These are phyloP conservation scores for Purpureocillium lavendulum DNA, from an alignment of 2,329 filamentous ascomycete genomes.

Conservation along the genomic window DNA sequence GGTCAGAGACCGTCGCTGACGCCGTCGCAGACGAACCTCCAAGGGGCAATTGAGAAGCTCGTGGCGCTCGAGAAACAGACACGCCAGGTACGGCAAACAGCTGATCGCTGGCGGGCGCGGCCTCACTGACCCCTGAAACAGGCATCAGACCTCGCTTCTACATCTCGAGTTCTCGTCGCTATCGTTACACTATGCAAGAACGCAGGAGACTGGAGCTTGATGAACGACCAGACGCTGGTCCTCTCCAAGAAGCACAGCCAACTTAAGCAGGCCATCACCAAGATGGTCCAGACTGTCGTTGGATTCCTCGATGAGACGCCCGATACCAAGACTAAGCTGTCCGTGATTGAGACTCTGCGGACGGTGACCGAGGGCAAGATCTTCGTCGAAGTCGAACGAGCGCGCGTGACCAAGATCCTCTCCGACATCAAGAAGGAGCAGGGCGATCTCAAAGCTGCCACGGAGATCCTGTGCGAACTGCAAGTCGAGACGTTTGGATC, in stretches of 20 bases:
- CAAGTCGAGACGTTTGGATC: slow-evolving; percentile 99
- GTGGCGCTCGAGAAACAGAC: slow-evolving; percentile 90
- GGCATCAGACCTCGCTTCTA: slow-evolving; percentile 93
- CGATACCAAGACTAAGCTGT: slow-evolving; percentile 77
- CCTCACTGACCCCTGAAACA: slow-evolving; percentile 26
- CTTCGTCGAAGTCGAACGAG: slow-evolving; percentile 97
- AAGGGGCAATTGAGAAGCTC: slow-evolving; percentile 89
- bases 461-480: slow-evolving; percentile 90
- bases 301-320: slow-evolving; percentile 81
- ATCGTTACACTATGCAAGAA: slow-evolving; percentile 95
- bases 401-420: slow-evolving; percentile 86
- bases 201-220: slow-evolving; percentile 81
- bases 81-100: slow-evolving; percentile 59
- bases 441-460: slow-evolving; percentile 81
- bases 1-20: background rate
- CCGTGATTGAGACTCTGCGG: slow-evolving; percentile 87
- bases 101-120: background rate
- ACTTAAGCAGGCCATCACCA: slow-evolving; percentile 97
- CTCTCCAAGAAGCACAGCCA: slow-evolving; percentile 99
- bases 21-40: slow-evolving; percentile 59
- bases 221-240: slow-evolving; percentile 93
- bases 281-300: slow-evolving; percentile 98
- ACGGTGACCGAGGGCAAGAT: slow-evolving; percentile 99
- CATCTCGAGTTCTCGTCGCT: slow-evolving; percentile 75
- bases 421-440: slow-evolving; percentile 97